Conservation (phyloP, 1,284 basidiomycete species). For the Ustilago sp. region DNA sequence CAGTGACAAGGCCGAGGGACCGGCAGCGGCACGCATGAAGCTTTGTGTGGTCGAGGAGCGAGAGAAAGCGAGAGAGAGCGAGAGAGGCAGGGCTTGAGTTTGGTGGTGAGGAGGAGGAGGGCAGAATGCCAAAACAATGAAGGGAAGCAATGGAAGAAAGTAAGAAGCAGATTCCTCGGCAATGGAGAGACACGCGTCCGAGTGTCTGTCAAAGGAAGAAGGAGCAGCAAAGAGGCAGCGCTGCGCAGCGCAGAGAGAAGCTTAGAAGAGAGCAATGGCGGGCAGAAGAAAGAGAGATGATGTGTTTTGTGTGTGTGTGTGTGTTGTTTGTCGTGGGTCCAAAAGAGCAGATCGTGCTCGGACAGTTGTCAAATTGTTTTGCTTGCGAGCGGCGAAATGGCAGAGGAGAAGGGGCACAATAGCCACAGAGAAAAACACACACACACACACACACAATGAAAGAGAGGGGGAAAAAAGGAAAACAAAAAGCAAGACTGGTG, state of each 20-base stretch:
- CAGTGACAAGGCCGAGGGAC: conserved; percentile 36
- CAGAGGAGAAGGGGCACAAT: conserved; percentile 1
- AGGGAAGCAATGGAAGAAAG: not conserved
- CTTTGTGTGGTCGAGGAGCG: conserved; percentile 14
- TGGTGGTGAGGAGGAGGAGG: not conserved
- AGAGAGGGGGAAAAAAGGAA: not conserved
- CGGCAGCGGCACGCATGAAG: conserved; percentile 48
- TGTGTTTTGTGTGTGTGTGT: not conserved
- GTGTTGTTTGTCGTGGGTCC: conserved; percentile 5
- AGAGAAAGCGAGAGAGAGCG: not conserved
- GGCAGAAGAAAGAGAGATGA: not conserved
- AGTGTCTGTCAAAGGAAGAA: conserved; percentile 9
- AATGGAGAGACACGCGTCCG: conserved; percentile 18
- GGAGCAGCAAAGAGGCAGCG: conserved; percentile 3
- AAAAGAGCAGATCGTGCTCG: not conserved
- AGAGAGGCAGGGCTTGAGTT: not conserved
- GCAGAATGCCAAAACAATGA: not conserved
- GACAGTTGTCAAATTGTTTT: not conserved
- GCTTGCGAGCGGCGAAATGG: not conserved
- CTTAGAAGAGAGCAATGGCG: not conserved
- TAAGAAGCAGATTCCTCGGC: conserved; percentile 24
- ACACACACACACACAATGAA: not conserved
- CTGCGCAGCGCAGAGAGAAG: not conserved
- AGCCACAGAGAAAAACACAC: not conserved
- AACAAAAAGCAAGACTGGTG: not conserved